Base-by-base conservation (phyloP, 2,329 filamentous ascomycete genomes). In the Pyrenochaeta sp. region DNA sequence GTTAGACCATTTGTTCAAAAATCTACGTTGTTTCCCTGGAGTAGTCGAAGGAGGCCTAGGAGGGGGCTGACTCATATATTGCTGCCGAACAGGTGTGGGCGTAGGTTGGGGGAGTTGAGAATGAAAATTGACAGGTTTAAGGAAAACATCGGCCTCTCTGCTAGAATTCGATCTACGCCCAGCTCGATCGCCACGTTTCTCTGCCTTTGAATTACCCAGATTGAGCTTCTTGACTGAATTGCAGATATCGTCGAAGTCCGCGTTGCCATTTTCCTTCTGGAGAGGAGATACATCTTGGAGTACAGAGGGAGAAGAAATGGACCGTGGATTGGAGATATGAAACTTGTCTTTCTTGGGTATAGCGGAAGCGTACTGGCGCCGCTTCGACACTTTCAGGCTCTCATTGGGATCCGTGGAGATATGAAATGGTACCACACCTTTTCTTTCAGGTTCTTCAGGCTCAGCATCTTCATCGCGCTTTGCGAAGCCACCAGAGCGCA, bases 1-100 rank as follows among this genome's bases (percentile, higher is more conserved):
- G 80, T 89, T 87, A 85, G 91, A 90, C 78, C 86, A 75, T 75
- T 85, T 88, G 55, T 81, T 86, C 62, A 93, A 77, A 76, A 81
- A 92, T 10, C 67, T 69, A 54, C 81, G 35, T 80, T 51, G 63
- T 50, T 55, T 56, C 47, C 48, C 55, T 26, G 55, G 51, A 18
- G 58, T 57, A 21, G 46, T 55, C 24, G 52, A 48, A 36, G 44
- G 36, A 36, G 56, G 53, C 31, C 58, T 48, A 41, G 21, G 37
- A 7, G 51, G 49, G n/a, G 46, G 53, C 13, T 37, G 53, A 14
- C 44, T 20, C 22, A 44, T 26, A 17, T 20, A 41, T 27, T 26
- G 44, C 46, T 51, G 46, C 41, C 53, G 53, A 32, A 38, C 41
- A 34, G 61, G 63, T 3, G 61, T 60, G 22, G 56, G 49, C 24